Evolutionary conservation across 345 rosid genomes (phyloP).

Genomic region (Syzygium grande): DNA sequence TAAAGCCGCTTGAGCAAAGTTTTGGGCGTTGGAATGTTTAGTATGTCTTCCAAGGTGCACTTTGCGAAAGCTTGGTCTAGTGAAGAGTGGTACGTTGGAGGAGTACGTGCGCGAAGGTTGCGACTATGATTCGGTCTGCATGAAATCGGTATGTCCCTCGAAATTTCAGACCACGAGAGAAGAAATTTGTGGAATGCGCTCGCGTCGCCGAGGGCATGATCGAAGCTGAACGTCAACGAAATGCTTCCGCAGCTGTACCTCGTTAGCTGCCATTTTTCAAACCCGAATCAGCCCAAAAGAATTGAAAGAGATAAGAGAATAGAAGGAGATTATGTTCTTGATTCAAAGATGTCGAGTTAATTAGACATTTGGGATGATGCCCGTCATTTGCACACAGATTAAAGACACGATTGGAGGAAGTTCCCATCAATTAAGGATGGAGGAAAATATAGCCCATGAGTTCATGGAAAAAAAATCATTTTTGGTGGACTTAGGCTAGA

Average conservation of each 20-base stretch:
- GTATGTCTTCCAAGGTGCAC: constrained; percentile 61
- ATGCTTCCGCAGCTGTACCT: constrained; percentile 54
- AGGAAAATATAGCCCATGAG: background rate
- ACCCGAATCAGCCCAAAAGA: background rate
- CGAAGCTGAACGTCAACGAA: constrained; percentile 66
- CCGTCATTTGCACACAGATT: background rate
- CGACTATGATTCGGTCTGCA: constrained; percentile 63
- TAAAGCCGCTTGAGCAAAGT: constrained; percentile 63
- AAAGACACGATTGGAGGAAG: background rate
- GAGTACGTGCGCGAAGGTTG: constrained; percentile 43
- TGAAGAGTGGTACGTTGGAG: constrained; percentile 45
- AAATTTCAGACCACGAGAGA: constrained; percentile 57
- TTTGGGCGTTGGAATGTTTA: constrained; percentile 35
- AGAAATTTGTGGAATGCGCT: constrained; percentile 60
- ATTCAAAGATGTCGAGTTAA: background rate
- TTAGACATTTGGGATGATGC: background rate
- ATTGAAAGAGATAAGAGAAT: background rate
- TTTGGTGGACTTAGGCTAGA: background rate
- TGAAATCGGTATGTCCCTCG: constrained; percentile 44
- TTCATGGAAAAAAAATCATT: background rate
- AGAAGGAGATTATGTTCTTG: background rate
- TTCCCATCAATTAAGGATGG: background rate
- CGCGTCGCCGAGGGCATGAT: constrained; percentile 86
- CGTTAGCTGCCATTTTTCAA: constrained; percentile 30
- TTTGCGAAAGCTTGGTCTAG: constrained; percentile 45